Evolutionary conservation across 2,329 filamentous ascomycete species (phyloP), one percentile per base, ranked within the genome.

Genomic region (Curvularia sp.): DNA sequence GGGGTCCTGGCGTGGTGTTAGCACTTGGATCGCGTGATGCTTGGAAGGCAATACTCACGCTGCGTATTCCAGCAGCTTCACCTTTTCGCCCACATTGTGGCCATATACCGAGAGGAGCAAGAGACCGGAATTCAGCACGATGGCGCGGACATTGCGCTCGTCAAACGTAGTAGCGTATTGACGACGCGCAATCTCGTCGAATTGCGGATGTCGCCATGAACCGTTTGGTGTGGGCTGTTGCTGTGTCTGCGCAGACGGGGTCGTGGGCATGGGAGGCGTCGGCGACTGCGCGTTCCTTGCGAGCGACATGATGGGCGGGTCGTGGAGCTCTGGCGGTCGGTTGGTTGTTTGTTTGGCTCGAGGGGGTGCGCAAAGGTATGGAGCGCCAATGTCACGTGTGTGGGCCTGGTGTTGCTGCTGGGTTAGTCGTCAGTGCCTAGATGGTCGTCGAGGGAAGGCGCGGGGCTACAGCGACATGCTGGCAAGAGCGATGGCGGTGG

Each of bases 131-230:
- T 96, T 97, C 78, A 88, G 87, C 28, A 87, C 73, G 50, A 96
- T 87, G 52, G 83, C 85, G 60, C 83, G 85, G 48, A 95, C 79
- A 65, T 97, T 94, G 74, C 86, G 86, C 67, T 93, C 88, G 55
- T 88, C 87, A 75, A 98, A 97, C 47, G 84, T 90, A 13, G 88
- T 87, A 19, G 88, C 89, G 75, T 91, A 89, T 73, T 93, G 91
- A 50, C 95, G 88, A 62, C 86, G 85, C 15, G 90, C 87, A 74
- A 99, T 96, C 78, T 98, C 94, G 70, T 92, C 85, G 64, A 97
- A 84, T 63, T 89, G 88, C 32, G 95, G 95, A 76, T 99, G 95
- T 72, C 88, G 87, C 94, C 95, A 99, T 73, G 89, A 92, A 54
- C 94, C 93, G 6, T 91, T 74, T 3, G 80, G 75, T 9, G 77